Evolutionary conservation across 2,329 filamentous ascomycete species (phyloP).

Genomic region (Annulohypoxylon truncatum): DNA sequence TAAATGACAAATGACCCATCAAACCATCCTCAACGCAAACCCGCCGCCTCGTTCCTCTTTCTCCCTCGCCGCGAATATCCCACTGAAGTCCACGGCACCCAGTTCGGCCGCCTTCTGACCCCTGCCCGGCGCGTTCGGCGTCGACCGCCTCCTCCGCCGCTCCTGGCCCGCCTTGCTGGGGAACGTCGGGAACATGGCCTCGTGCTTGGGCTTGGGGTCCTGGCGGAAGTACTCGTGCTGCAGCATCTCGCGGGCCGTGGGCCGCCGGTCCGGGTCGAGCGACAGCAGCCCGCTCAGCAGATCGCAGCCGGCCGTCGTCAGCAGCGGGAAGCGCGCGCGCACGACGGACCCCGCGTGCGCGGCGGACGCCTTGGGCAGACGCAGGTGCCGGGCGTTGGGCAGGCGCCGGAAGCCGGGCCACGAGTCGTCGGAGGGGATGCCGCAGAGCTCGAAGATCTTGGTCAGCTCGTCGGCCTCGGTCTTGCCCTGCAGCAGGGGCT

Average conservation of each 20-base stretch:
- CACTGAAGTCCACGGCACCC: slow-evolving; percentile 72
- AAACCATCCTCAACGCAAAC: slow-evolving; percentile 73
- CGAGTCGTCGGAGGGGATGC: slow-evolving; percentile 81
- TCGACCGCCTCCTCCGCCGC: slow-evolving; percentile 75
- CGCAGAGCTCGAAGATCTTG: slow-evolving; percentile 89
- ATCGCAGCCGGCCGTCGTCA: slow-evolving; percentile 78
- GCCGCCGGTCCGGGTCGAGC: slow-evolving; percentile 78
- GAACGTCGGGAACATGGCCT: slow-evolving; percentile 96
- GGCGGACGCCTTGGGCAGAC: slow-evolving; percentile 66
- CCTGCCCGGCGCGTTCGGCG: slow-evolving; percentile 84
- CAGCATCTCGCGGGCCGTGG: slow-evolving; percentile 78
- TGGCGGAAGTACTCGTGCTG: slow-evolving; percentile 87
- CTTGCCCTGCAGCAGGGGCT: slow-evolving; percentile 85
- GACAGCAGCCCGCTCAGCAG: slow-evolving; percentile 78
- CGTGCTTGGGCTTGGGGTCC: slow-evolving; percentile 88
- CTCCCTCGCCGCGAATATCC: slow-evolving; percentile 75
- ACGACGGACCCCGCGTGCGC: slow-evolving; percentile 65
- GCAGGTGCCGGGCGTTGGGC: slow-evolving; percentile 85
- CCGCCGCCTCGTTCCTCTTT: slow-evolving; percentile 74
- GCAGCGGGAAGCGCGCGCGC: slow-evolving; percentile 81
- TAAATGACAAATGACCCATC: slow-evolving; percentile 24
- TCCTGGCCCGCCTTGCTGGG: slow-evolving; percentile 95
- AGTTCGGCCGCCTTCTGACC: slow-evolving; percentile 73
- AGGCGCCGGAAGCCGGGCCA: slow-evolving; percentile 91
- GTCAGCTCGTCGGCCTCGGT: slow-evolving; percentile 93